A percentile compares a stretch with the other conserved stretches of the same genome.
Evolutionary conservation across 768 basidiomycete genomes (phyloP).

Genomic region (Phlebiopsis gigantea): DNA sequence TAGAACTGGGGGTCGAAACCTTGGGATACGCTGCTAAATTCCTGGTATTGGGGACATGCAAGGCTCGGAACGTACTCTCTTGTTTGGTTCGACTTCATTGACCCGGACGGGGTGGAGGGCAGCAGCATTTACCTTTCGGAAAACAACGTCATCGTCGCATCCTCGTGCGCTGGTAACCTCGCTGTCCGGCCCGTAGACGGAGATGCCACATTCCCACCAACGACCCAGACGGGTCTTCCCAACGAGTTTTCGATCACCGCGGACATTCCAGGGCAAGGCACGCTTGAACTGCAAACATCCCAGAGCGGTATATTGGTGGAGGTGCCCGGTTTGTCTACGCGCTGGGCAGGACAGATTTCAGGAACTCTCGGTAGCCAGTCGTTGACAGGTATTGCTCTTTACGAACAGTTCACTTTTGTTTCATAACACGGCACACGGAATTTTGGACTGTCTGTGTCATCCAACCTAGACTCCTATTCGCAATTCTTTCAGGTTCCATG

Average conservation of each 20-base stretch:
- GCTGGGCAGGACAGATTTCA: conserved; percentile 6
- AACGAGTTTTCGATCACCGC: conserved; percentile 3
- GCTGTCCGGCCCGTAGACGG: conserved; percentile 2
- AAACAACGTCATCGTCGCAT: conserved; percentile 1
- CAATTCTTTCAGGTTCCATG: background rate
- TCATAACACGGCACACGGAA: background rate
- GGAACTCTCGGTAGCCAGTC: background rate
- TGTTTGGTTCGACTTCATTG: conserved; percentile 13
- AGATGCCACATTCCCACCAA: conserved; percentile 7
- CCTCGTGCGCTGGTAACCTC: conserved; percentile 1
- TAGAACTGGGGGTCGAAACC: conserved; percentile 14
- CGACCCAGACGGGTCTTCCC: conserved; percentile 2
- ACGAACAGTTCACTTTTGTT: conserved; percentile 11
- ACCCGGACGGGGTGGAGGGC: conserved; percentile 5
- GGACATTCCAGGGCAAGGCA: conserved; percentile 4
- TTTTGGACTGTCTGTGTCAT: background rate
- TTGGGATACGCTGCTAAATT: background rate
- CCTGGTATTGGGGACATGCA: conserved; percentile 15
- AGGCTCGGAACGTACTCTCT: conserved; percentile 11
- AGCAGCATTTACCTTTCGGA: conserved; percentile 6
- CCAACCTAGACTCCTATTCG: background rate
- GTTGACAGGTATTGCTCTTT: conserved; percentile 1
- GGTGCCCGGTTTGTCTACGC: background rate
- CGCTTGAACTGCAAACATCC: background rate
- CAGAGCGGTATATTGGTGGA: background rate